Evolutionary conservation across 306 rosid genomes (phyloP), one percentile per base, ranked within the genome.

Genomic region (Heteromeles arbutifolia): DNA sequence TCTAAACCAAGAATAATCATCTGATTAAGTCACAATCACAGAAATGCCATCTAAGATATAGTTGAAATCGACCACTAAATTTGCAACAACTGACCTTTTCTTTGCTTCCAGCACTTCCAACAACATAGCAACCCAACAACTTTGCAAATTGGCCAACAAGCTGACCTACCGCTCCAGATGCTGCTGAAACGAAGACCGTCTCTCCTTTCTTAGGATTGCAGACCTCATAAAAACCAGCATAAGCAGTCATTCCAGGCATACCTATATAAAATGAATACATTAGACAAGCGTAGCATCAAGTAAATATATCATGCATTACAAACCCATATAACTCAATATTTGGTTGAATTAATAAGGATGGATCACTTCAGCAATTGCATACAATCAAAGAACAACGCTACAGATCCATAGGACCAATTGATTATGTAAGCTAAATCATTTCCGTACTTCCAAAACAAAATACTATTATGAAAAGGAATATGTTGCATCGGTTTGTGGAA

Each of bases 101-200:
- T 44, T 25, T 74, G 72, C 78, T 82, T 70, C 86, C 83, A 78
- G 80, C 83, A 54, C 82, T 82, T 9, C 86, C 86, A 56, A 82
- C 83, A 10, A 65, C 78, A 78, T 70, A 70, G 69, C 86, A 82
- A 48, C 80, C 86, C 64, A 66, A 31, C 37, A 78, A 29, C 67
- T 78, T 82, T 2, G 86, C 86, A 24, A 82, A 75, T 45, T 82
- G 86, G 37, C 83, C 86, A 65, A 82, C 86, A 70, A 82, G 78
- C 70, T 82, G 86, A 25, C 86, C 86, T 29, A 82, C 86, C 2
- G 86, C 86, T 17, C 86, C 86, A 13, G 80, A 78, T 70, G 86
- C 86, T 4, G 86, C 83, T 24, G 86, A 82, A 14, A 82, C 45
- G 21, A 19, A 82, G 52, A 82, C 86, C 1, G 61, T 19, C 69